phyloP scores from a whole-genome alignment of 2,329 filamentous ascomycete species.

The Aspergillus glaucus region DNA sequence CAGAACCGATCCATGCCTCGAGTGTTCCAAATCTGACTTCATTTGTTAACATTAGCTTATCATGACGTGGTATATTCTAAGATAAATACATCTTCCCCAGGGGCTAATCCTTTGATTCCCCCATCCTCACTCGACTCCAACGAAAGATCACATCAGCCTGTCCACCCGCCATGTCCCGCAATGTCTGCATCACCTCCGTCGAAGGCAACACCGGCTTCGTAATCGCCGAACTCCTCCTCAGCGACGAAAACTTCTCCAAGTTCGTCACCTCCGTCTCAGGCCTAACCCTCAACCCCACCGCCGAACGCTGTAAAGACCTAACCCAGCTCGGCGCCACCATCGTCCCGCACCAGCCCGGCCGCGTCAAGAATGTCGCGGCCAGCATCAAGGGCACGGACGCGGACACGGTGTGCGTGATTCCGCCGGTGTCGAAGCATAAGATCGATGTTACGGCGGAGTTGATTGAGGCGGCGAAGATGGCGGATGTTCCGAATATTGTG shows the following conservation, averaged over 20 bases:
- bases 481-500: slow-evolving; percentile 41
- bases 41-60: too few species aligned
- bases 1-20: too few species aligned
- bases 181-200: slow-evolving; percentile 44
- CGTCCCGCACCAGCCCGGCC: slow-evolving; percentile 38
- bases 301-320: slow-evolving; percentile 37
- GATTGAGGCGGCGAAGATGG: slow-evolving; percentile 41
- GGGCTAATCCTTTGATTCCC: too few species aligned
- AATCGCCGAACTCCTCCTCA: slow-evolving; percentile 46
- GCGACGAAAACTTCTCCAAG: slow-evolving; percentile 35
- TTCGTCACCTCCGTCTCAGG: slow-evolving; percentile 37
- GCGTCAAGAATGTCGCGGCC: slow-evolving; percentile 33
- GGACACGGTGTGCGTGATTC: slow-evolving; percentile 47
- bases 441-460: slow-evolving; percentile 43
- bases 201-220: slow-evolving; percentile 49
- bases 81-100: too few species aligned
- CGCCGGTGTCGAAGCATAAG: slow-evolving; percentile 44
- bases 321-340: slow-evolving; percentile 38
- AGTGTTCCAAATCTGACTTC: too few species aligned
- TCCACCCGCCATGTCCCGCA: slow-evolving; percentile 43
- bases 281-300: slow-evolving; percentile 25
- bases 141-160: slow-evolving; percentile 70
- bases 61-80: too few species aligned
- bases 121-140: slow-evolving; percentile 44
- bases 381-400: slow-evolving; percentile 38